A percentile compares a stretch with the other conserved stretches of the same genome.
Conservation (phyloP, 202 grass and related monocot genomes). For the Setaria viridis region DNA sequence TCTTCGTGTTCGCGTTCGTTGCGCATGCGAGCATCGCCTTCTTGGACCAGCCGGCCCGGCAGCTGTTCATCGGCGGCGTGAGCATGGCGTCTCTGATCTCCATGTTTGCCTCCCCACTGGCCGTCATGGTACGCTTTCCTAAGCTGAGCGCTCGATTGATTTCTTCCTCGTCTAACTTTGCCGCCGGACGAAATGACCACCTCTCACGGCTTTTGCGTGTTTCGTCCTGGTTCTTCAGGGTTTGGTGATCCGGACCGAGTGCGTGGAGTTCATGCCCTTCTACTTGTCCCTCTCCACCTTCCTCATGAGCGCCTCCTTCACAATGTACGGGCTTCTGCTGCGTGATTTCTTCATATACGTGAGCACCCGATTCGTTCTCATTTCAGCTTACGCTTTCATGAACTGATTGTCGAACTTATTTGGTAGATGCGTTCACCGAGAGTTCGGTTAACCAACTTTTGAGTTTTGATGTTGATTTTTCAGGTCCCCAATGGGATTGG, state of each 20-base stretch:
- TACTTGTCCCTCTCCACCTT: conserved; percentile 78
- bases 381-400: neutral
- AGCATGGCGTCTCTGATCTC: conserved; percentile 76
- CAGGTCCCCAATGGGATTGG: conserved; percentile 89
- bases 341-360: conserved; percentile 79
- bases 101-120: conserved; percentile 85
- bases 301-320: conserved; percentile 73
- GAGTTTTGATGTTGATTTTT: conserved; percentile 18
- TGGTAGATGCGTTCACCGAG: neutral
- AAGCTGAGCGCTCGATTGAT: neutral
- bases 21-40: conserved; percentile 50
- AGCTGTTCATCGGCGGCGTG: conserved; percentile 63
- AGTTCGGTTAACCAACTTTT: neutral
- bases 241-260: conserved; percentile 80
- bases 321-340: conserved; percentile 66
- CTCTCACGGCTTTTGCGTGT: neutral
- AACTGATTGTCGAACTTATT: neutral
- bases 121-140: conserved; percentile 62
- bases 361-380: conserved; percentile 26
- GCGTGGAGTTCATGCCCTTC: conserved; percentile 96
- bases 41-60: conserved; percentile 54
- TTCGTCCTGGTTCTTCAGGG: conserved; percentile 45
- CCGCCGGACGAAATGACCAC: neutral
- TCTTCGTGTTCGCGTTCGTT: conserved; percentile 48
- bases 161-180: neutral